Base-by-base conservation (phyloP, 495 filamentous ascomycete species). In the Aspergillus ellipticus region DNA sequence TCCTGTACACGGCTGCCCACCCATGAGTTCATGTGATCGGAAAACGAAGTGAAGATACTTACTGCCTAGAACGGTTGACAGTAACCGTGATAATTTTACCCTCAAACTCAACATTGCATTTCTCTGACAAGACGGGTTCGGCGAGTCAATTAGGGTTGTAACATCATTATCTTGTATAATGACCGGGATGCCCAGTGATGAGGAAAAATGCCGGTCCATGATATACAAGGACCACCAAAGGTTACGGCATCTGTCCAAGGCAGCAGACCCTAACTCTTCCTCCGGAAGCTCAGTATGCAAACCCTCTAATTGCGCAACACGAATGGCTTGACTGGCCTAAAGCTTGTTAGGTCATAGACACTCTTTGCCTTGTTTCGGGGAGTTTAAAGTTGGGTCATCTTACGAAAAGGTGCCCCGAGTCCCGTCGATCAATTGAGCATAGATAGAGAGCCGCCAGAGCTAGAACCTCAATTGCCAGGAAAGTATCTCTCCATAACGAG, bases 181-280 rank as follows among this genome's bases (percentile, higher is more conserved):
- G 57, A 72, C 62, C 2, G 71, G 71, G 16, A 73, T 60, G 7
- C 68, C 70, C 21, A 74, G 45, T 9, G 69, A 68, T 19, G 68
- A 66, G 6, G 69, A 70, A 41, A 71, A 54, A 52, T 74, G 69
- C 6, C 69, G 64, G 48, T 74, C 71, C 55, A 74, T 65, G n/a
- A 70, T 59, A 37, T 74, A 73, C 10, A 74, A 49, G 4, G 71
- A 67, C 71, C 71, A 74, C 69, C 71, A 74, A 17, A 70, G 53
- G 53, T 67, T 65, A 6, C 70, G 61, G 39, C 63, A 71, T 24
- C 71, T 62, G 22, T 60, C 53, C 6, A 70, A 57, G 21, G 62
- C 62, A 20, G 24, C 49, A 24, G 55, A 24, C 2, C 66, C 65
- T 16, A 71, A 59, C 15, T 68, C 64, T 8, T 64, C 59, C 52